Conservation (phyloP, 2,329 filamentous ascomycete genomes). For the Talaromyces pinophilus region DNA sequence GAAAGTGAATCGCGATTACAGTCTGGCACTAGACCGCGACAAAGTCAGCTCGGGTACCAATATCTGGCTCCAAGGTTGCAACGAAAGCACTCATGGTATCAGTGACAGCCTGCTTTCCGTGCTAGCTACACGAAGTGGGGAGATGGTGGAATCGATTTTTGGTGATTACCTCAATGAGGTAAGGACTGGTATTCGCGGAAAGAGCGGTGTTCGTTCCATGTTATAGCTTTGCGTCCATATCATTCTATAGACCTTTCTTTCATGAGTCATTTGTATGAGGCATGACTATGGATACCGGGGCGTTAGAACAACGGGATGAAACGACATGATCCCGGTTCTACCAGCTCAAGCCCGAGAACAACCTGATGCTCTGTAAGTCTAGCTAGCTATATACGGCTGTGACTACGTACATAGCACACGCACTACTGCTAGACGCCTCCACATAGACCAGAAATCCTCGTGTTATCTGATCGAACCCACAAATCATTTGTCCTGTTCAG, state of each 20-base stretch:
- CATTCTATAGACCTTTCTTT: not conserved
- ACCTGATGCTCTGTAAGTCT: not conserved
- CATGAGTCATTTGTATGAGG: not conserved
- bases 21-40: constrained; percentile 68
- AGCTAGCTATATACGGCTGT: not conserved
- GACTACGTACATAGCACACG: not conserved
- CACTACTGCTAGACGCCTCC: constrained; percentile 1
- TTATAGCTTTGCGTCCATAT: constrained; percentile 4
- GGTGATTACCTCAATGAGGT: constrained; percentile 39
- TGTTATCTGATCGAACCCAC: constrained; percentile 15
- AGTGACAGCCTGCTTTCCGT: constrained; percentile 82
- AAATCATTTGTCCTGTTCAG: not conserved
- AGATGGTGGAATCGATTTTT: constrained; percentile 77
- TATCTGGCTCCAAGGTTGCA: constrained; percentile 91
- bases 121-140: constrained; percentile 71
- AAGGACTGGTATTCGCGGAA: constrained; percentile 24
- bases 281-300: not conserved
- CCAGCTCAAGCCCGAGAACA: not conserved
- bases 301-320: not conserved
- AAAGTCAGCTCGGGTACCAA: constrained; percentile 72
- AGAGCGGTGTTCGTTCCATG: constrained; percentile 5
- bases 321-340: not conserved
- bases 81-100: constrained; percentile 85
- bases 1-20: constrained; percentile 75
- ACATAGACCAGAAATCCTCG: not conserved